Evolutionary conservation across 768 basidiomycete genomes (phyloP), one percentile per base, ranked within the genome.

Genomic region (Pilatotrama ljubarskyi): DNA sequence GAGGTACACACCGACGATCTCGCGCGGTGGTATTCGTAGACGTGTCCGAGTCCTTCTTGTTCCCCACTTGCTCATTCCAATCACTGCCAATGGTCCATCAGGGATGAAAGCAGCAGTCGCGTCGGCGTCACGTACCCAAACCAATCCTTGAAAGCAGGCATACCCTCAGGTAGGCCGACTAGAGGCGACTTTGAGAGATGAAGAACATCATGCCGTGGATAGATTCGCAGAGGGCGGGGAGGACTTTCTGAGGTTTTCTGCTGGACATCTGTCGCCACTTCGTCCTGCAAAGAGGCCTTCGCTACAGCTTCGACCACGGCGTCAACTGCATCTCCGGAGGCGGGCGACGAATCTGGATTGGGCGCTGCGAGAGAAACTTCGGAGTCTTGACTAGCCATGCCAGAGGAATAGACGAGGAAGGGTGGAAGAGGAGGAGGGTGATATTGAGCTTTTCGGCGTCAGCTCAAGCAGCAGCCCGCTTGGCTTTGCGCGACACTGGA

Each of bases 71-170:
- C 73, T 89, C 88, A 62, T 81, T 86, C 78, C 90, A 73, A 58
- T 78, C 76, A 50, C 74, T 78, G 64, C 64, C 38, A 61, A 51
- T 53, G 36, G 64, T 62, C 42, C 47, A 59, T 67, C 58, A 62
- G 41, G 10, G 24, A 50, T 44, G 22, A 15, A 41, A 36, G 15
- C 17, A 36, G 26, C 24, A 24, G 46, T 44, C 44, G n/a, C 48
- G 22, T 59, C 35, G 38, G 3, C 62, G 59, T 53, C 38, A 77
- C 84, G 59, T 71, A 94, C 92, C 92, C 92, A 75, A 93, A 94
- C 92, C 92, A 94, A 46, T 88, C 84, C 76, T 87, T 92, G 51
- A 94, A 76, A 46, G 83, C 78, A 50, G 92, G 92, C 93, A 94
- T 93, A 64, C 84, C 83, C 51, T 76, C 70, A 6, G 93, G 92